phyloP scores from a whole-genome alignment of 2,329 filamentous ascomycete species.

The Colletotrichum tanaceti region DNA sequence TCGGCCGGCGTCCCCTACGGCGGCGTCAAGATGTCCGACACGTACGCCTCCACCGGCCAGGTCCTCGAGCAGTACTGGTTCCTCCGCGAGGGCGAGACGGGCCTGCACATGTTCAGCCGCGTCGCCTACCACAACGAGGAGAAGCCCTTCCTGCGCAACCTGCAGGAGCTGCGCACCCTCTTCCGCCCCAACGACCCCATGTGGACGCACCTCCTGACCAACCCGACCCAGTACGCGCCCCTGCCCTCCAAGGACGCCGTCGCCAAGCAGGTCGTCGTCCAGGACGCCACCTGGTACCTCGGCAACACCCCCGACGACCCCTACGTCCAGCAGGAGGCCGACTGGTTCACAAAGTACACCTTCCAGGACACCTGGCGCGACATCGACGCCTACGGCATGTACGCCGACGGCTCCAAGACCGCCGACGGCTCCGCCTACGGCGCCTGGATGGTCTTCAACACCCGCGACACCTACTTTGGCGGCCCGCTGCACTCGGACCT shows the following conservation, averaged over 20 bases:
- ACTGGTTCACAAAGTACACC: conserved; percentile 73
- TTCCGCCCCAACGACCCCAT: conserved; percentile 67
- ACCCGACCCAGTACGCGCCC: conserved; percentile 63
- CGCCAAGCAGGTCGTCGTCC: conserved; percentile 59
- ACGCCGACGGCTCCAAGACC: conserved; percentile 51
- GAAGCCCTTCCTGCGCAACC: conserved; percentile 63
- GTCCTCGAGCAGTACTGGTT: conserved; percentile 72
- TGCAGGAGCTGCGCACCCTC: conserved; percentile 69
- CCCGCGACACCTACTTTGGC: conserved; percentile 68
- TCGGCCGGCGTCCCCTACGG: conserved; percentile 61
- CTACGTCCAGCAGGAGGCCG: conserved; percentile 64
- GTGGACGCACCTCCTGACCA: conserved; percentile 69
- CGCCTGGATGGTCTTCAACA: conserved; percentile 71
- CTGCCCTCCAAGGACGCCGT: conserved; percentile 59
- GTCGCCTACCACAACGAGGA: conserved; percentile 66
- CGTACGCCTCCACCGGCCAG: conserved; percentile 66
- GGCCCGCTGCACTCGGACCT: conserved; percentile 70
- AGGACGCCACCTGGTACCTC: conserved; percentile 71
- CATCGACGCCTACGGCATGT: conserved; percentile 65
- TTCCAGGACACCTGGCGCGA: conserved; percentile 67
- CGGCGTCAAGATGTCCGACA: conserved; percentile 67
- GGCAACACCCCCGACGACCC: conserved; percentile 63
- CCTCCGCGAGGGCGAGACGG: conserved; percentile 69
- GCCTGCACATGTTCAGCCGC: conserved; percentile 68
- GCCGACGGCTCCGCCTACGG: conserved; percentile 63